Base-by-base conservation (phyloP, 805 yeast genomes). In the Candida jianshihensis region DNA sequence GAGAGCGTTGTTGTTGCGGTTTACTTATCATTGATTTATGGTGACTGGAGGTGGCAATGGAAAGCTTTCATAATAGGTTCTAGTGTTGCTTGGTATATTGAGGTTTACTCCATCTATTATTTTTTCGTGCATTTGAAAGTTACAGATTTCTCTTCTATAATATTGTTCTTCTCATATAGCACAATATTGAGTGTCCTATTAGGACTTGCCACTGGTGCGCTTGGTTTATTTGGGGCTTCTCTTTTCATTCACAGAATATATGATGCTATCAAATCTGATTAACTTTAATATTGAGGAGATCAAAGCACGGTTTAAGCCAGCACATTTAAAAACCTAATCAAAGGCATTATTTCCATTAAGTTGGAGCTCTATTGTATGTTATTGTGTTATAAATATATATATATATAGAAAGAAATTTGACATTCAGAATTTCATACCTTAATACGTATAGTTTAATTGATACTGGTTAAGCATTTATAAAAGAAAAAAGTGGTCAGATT, bases 1-100 rank as follows among this genome's bases (percentile, higher is more conserved):
- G 95, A 86, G 56, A 73, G 82, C 36, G 75, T 89, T 8, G 68
- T 86, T 18, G 74, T 86, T 30, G 76, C 82, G 6, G 69, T 81
- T 9, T 86, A 81, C 51, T 53, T 81, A 30, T 69, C 81, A 30
- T 64, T 86, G 48, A 66, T 68, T 17, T 63, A 72, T 46, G 73
- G 71, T 34, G 71, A 64, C 51, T 72, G 73, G 34, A 62, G 69
- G 46, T 88, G 96, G 96, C 85, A 84, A 53, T 86, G 95, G 95
- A 68, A 79, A 46, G 66, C 87, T 11, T 86, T 85, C 57, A 56
- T 75, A 36, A 74, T 78, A 20, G 85, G 94, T 5, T 64, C 75
- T 4, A 76, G 89, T 39, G 71, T 84, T 33, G 86, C 87, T 21
- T 66, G 80, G 67, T 85, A 81, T 59, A 68, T 87, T 39, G 75